Evolutionary conservation across 2,329 filamentous ascomycete genomes (phyloP).

Genomic region (Nigrospora sphaerica): DNA sequence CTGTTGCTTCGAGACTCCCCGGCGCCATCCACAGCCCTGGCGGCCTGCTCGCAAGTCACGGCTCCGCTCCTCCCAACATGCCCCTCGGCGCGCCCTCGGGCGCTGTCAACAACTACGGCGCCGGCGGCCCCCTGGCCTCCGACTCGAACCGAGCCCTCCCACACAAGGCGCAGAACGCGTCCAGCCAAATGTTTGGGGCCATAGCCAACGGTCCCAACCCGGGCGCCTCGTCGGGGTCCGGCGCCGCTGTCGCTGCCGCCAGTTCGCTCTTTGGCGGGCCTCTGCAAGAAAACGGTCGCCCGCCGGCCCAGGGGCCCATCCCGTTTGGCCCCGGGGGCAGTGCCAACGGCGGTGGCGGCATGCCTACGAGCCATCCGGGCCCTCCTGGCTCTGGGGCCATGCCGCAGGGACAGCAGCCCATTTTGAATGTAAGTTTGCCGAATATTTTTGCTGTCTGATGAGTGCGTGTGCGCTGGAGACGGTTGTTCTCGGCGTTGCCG

Average conservation of each 20-base stretch:
- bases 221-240: constrained; percentile 5
- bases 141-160: constrained; percentile 45
- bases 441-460: background rate
- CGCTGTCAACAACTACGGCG: constrained; percentile 39
- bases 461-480: background rate
- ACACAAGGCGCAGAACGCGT: constrained; percentile 41
- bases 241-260: constrained; percentile 44
- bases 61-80: constrained; percentile 42
- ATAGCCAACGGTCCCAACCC: constrained; percentile 17
- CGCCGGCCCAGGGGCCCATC: constrained; percentile 51
- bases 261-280: constrained; percentile 65
- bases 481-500: too few species aligned
- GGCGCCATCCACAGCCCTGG: constrained; percentile 88
- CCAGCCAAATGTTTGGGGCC: constrained; percentile 44
- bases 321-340: constrained; percentile 42
- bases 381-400: constrained; percentile 45
- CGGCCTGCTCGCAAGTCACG: constrained; percentile 72
- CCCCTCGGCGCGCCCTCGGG: constrained; percentile 45
- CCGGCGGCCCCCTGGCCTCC: constrained; percentile 42
- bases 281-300: constrained; percentile 49
- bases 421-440: constrained; percentile 56
- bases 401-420: constrained; percentile 76
- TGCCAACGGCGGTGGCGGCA: constrained; percentile 16
- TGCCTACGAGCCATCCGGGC: constrained; percentile 27
- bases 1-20: constrained; percentile 73